Conservation (phyloP, 345 rosid genomes). For the Gossypium rotundifolium region DNA sequence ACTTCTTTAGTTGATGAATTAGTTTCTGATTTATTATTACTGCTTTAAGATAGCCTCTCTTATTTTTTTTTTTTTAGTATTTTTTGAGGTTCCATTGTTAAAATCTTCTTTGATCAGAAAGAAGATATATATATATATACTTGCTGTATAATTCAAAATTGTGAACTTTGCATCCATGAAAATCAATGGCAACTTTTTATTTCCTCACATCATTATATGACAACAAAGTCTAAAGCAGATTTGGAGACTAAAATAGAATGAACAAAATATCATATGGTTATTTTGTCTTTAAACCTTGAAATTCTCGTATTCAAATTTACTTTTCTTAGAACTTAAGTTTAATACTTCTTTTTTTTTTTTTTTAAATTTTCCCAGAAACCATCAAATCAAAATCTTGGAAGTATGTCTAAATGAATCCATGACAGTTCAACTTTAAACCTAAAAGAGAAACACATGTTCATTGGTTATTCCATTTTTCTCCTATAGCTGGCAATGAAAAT, state of each 20-base stretch:
- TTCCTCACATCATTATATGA: too few species aligned
- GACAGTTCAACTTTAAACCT: neutral
- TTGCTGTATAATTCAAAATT: neutral
- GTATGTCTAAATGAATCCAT: neutral
- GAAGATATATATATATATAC: too few species aligned
- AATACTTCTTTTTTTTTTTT: neutral
- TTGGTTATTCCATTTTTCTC: neutral
- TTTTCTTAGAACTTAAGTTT: neutral
- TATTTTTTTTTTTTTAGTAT: neutral
- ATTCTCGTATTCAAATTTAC: neutral
- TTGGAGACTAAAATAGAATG: too few species aligned
- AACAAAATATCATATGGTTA: neutral
- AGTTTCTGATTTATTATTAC: slow-evolving; percentile 47
- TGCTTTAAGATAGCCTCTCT: slow-evolving; percentile 7
- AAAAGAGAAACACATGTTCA: neutral
- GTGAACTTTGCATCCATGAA: neutral
- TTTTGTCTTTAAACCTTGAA: too few species aligned
- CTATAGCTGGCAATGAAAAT: neutral
- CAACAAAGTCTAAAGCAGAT: too few species aligned
- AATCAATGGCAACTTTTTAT: too few species aligned
- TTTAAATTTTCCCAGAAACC: neutral
- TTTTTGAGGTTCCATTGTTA: neutral
- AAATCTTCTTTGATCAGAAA: neutral
- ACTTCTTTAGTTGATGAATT: slow-evolving; percentile 62
- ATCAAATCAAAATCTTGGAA: neutral